A percentile compares a stretch with the other conserved stretches of the same genome.
These are phyloP conservation scores for Solanum rostratum DNA, from an alignment of 257 asterid species.

Conservation along the genomic window DNA sequence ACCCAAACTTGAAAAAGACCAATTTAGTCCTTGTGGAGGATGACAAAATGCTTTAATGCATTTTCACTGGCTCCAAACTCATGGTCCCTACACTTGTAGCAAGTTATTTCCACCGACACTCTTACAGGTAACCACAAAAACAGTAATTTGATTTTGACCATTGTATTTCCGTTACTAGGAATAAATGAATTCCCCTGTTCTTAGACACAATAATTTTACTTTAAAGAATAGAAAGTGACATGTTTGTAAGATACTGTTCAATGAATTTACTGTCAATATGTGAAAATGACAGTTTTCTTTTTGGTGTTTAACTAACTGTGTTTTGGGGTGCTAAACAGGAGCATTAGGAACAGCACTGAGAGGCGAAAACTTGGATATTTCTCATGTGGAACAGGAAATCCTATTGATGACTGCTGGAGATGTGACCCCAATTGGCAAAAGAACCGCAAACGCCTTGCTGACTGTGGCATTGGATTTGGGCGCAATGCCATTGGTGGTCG, in stretches of 20 bases:
- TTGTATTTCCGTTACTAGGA: not conserved
- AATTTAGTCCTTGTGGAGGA: not conserved
- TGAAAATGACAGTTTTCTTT: not conserved
- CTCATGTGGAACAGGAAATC: constrained; percentile 91
- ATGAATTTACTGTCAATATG: not conserved
- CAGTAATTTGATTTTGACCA: not conserved
- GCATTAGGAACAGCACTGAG: constrained; percentile 63
- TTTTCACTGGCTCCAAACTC: not conserved
- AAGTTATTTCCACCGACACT: not conserved
- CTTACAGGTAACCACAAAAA: not conserved
- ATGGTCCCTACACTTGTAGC: not conserved
- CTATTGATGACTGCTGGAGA: constrained; percentile 93
- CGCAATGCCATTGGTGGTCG: constrained; percentile 92
- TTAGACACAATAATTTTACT: not conserved
- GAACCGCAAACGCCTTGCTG: constrained; percentile 78
- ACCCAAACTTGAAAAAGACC: not conserved
- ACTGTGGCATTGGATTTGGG: constrained; percentile 88
- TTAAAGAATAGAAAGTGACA: not conserved
- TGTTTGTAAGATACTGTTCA: not conserved
- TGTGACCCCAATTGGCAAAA: constrained; percentile 73
- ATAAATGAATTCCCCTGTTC: not conserved
- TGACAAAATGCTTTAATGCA: not conserved
- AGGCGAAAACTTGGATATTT: constrained; percentile 77
- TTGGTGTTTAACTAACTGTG: not conserved
- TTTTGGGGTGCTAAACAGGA: constrained; percentile 36